These are phyloP conservation scores for Dactylellina leptospora DNA, from an alignment of 2,329 filamentous ascomycete genomes.

Conservation along the genomic window DNA sequence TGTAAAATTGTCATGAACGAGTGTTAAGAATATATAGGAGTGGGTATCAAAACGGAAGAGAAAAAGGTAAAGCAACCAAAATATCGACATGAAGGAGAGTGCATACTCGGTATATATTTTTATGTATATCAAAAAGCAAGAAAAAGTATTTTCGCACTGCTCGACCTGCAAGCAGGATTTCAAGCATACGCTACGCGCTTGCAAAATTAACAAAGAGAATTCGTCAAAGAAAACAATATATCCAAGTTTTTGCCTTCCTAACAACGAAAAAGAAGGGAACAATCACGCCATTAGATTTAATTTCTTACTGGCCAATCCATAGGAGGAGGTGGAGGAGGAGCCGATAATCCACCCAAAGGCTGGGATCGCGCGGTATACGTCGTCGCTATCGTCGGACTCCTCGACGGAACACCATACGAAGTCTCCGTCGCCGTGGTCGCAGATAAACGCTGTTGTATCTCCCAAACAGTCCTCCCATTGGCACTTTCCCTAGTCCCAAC, in stretches of 20 bases:
- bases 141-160: slow-evolving; percentile 3
- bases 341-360: slow-evolving; percentile 11
- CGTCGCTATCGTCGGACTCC: slow-evolving; percentile 24
- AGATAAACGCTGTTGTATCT: slow-evolving; percentile 46
- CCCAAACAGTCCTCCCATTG: slow-evolving; percentile 55
- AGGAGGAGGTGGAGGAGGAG: slow-evolving; percentile 20
- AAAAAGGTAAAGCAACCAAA: background rate
- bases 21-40: background rate
- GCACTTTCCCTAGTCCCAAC: slow-evolving; percentile 53
- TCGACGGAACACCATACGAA: slow-evolving; percentile 14
- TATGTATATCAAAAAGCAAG: background rate
- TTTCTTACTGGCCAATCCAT: slow-evolving; percentile 23
- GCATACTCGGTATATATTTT: background rate
- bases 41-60: slow-evolving; percentile 11
- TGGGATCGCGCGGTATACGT: too few species aligned
- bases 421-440: slow-evolving; percentile 19
- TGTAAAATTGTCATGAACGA: background rate
- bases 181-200: background rate
- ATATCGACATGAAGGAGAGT: slow-evolving; percentile 9
- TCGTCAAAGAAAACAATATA: too few species aligned
- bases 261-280: background rate
- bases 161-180: slow-evolving; percentile 45
- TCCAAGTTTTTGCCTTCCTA: too few species aligned
- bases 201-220: too few species aligned
- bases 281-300: background rate